phyloP scores from a whole-genome alignment of 352 stramenopile species.

The Globisporangium mamillatum region DNA sequence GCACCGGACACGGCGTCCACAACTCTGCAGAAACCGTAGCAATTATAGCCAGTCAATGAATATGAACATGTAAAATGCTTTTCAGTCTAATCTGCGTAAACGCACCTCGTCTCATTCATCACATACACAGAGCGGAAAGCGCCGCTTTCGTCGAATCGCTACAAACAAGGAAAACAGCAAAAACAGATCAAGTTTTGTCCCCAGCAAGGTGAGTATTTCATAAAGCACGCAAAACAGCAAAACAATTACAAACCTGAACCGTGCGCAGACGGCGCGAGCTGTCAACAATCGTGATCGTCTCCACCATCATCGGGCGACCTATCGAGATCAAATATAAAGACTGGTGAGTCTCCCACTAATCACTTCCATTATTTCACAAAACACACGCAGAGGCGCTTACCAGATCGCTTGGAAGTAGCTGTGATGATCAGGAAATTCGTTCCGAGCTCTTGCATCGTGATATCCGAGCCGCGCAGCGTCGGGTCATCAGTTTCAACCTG shows the following conservation, averaged over 20 bases:
- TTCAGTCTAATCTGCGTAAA: not conserved
- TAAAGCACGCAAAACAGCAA: not conserved
- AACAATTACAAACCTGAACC: conserved; percentile 42
- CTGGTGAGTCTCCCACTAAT: not conserved
- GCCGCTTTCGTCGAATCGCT: conserved; percentile 84
- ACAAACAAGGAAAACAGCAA: not conserved
- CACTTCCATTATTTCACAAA: not conserved
- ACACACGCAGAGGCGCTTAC: conserved; percentile 18
- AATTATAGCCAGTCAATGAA: not conserved
- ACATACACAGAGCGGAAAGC: conserved; percentile 87
- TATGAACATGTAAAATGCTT: no score
- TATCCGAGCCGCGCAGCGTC: conserved; percentile 68
- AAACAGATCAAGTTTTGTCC: not conserved
- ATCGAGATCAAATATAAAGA: not conserved
- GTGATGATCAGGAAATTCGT: conserved; percentile 80
- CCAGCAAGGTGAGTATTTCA: no score
- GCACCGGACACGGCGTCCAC: conserved; percentile 83
- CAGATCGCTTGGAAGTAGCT: conserved; percentile 84
- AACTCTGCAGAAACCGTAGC: conserved; percentile 34
- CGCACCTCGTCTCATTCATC: conserved; percentile 79
- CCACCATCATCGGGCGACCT: conserved; percentile 78
- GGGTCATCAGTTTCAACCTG: conserved; percentile 84
- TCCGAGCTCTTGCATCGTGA: conserved; percentile 85
- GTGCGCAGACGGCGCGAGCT: conserved; percentile 78
- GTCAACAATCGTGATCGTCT: conserved; percentile 83